phyloP scores from a whole-genome alignment of 305 asterid genomes.

The Rubia peregrina region DNA sequence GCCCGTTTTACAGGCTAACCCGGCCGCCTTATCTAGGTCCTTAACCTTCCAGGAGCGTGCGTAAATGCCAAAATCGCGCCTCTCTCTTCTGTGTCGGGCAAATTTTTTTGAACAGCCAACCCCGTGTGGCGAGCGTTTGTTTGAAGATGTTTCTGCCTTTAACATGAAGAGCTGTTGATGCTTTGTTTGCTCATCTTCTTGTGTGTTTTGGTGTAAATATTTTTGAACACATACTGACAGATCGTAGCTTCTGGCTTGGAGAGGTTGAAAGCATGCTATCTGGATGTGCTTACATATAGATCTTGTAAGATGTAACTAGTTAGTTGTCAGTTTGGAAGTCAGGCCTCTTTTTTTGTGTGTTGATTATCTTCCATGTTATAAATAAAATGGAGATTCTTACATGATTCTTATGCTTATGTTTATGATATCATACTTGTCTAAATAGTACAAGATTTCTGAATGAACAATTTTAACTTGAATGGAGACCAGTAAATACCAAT shows the following conservation, averaged over 20 bases:
- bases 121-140: background rate
- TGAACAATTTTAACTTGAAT: no score
- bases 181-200: conserved; percentile 20
- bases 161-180: conserved; percentile 24
- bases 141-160: conserved; percentile 10
- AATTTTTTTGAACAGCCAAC: conserved; percentile 4
- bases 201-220: conserved; percentile 38
- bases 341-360: conserved; percentile 1
- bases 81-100: background rate
- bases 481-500: no score
- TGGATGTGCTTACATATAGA: conserved; percentile 17
- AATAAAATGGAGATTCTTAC: conserved; percentile 9
- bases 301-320: conserved; percentile 22
- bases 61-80: conserved; percentile 13
- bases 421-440: no score
- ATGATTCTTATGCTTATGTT: background rate
- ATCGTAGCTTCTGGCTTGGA: conserved; percentile 3
- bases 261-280: conserved; percentile 12
- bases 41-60: conserved; percentile 55
- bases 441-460: no score
- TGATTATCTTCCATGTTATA: conserved; percentile 13
- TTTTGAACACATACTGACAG: conserved; percentile 26
- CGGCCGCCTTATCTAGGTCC: conserved; percentile 76
- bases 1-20: conserved; percentile 52
- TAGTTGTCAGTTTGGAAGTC: conserved; percentile 18